Base-by-base conservation (phyloP, 2,329 filamentous ascomycete genomes). In the Fusarium circinatum region DNA sequence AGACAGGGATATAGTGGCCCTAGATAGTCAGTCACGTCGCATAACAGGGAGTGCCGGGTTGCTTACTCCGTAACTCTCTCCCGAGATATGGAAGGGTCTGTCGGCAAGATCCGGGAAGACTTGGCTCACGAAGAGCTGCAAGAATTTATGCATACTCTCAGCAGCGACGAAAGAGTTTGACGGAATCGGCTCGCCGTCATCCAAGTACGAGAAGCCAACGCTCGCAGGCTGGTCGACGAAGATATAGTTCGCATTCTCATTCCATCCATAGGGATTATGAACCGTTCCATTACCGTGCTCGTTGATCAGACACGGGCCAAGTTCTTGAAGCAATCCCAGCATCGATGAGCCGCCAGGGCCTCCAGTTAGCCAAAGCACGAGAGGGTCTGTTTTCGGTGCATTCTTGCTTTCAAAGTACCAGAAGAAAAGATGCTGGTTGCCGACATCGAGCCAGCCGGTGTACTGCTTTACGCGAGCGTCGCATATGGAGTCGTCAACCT, bases 391-490 rank as follows among this genome's bases (percentile, higher is more conserved):
- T 2, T 64, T 34, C 0, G 74, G 74, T 3, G 73, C 65, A 11
- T 49, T 68, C 15, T 73, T 49, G 26, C 74, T 76, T n/a, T 76
- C 74, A 24, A 76, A 61, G 12, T 76, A 76, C 74, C 74, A 76
- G 38, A 76, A 76, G 44, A 76, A 76, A 2, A 76, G 65, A 15
- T 76, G 74, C 47, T 76, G 73, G 5, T 61, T 68, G 13, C 57
- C 63, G 0, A 65, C 26, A 17, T 76, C 74, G 1, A 76, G 58
- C 74, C 74, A 76, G 1, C 74, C 74, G 0, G 74, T 76, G 36
- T 75, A 76, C 24, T 76, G 74, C 49, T 76, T 76, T 4, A 74
- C 70, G 1, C 66, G 71, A 3, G 74, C 72, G 11, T 76, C 65
- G 20, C 74, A 76, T 11, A 76, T 70, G 4, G 59, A 55, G 18